Conservation (phyloP, 257 asterid genomes). For the Anisodus tanguticus region DNA sequence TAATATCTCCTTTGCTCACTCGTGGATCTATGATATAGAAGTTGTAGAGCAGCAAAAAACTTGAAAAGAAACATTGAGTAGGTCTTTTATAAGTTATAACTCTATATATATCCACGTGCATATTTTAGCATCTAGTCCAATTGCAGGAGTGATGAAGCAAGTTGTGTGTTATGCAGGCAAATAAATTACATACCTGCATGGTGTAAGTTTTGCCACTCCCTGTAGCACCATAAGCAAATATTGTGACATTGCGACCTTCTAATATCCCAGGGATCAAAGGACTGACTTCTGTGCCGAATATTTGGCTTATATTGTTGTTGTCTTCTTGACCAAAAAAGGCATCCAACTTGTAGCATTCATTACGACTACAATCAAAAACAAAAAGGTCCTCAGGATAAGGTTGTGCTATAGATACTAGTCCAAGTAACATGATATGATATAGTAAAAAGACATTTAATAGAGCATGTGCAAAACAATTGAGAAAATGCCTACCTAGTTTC, state of each 20-base stretch:
- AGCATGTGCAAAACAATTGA: neutral
- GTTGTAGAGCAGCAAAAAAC: constrained; percentile 8
- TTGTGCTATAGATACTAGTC: neutral
- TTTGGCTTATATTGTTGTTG: constrained; percentile 62
- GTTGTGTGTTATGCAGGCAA: neutral
- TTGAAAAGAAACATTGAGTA: neutral
- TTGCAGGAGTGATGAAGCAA: neutral
- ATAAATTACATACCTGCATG: constrained; percentile 69
- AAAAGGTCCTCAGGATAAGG: neutral
- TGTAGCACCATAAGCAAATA: constrained; percentile 95
- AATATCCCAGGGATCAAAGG: constrained; percentile 78
- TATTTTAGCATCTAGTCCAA: neutral
- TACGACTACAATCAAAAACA: constrained; percentile 59
- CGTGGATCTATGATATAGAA: neutral
- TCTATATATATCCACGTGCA: neutral
- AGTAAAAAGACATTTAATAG: neutral
- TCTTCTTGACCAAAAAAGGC: constrained; percentile 67
- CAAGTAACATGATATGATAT: no score
- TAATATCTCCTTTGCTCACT: neutral
- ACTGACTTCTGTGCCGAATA: constrained; percentile 73
- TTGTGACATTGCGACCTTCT: constrained; percentile 74
- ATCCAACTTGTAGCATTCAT: constrained; percentile 79
- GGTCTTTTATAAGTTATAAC: neutral
- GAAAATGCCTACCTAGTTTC: constrained; percentile 59
- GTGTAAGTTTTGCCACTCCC: constrained; percentile 97